Evolutionary conservation across 1,139 yeast genomes (phyloP), one percentile per base, ranked within the genome.

Genomic region (Lodderomyces metapsilosis): DNA sequence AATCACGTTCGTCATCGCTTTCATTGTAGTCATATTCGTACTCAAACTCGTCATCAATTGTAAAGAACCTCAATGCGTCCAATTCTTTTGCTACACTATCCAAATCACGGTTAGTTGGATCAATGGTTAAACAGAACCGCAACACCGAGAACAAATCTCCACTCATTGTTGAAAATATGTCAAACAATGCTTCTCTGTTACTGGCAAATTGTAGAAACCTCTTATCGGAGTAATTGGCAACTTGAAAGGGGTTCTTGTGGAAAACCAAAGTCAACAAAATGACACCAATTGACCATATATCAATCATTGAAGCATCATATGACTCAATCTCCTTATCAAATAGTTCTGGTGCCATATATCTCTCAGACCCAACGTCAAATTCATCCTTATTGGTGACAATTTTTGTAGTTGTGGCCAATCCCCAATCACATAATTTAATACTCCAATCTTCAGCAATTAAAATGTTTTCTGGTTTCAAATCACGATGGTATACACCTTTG

Each of bases 291-390:
- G 97, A 84, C 98, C 98, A 92, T 44, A 91, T 73, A 64, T 92
- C 98, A 39, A 87, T 87, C 62, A 87, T 86, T 20, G 85, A 81
- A 15, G 97, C 92, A 56, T 86, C 88, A 61, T 92, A 92, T 36
- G 74, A 70, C 34, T 76, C 78, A 38, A 80, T 68, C 40, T 78
- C 74, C 20, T 68, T 62, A 52, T 84, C 88, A 56, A 85, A 80
- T 42, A 91, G 69, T 59, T 92, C 98, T 0, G 98, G 98, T 0
- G 98, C 96, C 98, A 92, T 92, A 62, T 92, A 92, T 46, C 97
- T 74, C 62, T 91, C 97, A 38, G 92, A 82, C 18, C 98, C 98
- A 44, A 91, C 87, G 50, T 91, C 96, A 60, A 89, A 87, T 55
- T 91, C 97, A 39, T 55, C 59, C 31, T 53, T 57, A 49, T 69